These are phyloP conservation scores for Nepenthes gracilis DNA, from an alignment of 148 eudicot species.

Conservation along the genomic window DNA sequence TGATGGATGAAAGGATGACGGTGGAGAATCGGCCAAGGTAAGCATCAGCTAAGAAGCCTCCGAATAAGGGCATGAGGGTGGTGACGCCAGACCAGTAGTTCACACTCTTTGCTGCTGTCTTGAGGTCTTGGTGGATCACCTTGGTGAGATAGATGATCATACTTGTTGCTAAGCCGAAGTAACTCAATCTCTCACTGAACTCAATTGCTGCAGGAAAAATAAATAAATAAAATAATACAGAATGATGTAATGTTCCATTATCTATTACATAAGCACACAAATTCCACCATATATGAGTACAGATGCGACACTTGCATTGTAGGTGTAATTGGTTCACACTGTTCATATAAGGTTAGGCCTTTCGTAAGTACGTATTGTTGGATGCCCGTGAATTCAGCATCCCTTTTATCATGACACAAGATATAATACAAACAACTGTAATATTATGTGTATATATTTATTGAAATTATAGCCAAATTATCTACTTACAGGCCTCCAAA, in stretches of 20 bases:
- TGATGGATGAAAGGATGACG: conserved; percentile 36
- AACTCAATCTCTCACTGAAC: conserved; percentile 78
- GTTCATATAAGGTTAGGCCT: no score
- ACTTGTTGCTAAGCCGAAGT: conserved; percentile 70
- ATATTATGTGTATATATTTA: no score
- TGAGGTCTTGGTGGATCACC: conserved; percentile 66
- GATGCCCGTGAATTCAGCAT: no score
- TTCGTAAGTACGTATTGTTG: no score
- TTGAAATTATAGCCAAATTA: no score
- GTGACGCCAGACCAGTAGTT: conserved; percentile 72
- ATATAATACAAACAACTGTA: no score
- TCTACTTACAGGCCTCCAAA: no score
- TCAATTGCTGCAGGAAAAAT: conserved; percentile 58
- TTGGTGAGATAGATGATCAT: conserved; percentile 64
- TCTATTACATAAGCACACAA: background rate
- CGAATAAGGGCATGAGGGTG: conserved; percentile 62
- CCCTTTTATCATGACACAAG: no score
- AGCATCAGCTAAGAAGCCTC: conserved; percentile 81
- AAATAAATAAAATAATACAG: no score
- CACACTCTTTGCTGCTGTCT: conserved; percentile 61
- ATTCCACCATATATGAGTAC: background rate
- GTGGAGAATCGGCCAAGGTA: conserved; percentile 61
- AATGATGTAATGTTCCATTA: background rate
- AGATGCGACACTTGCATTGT: no score
- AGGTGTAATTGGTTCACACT: no score